Percentiles rank a stretch among this genome's conserved stretches.
These are phyloP conservation scores for Teratosphaeria pseudoeucalypti DNA, from an alignment of 2,329 filamentous ascomycete genomes.

Conservation along the genomic window DNA sequence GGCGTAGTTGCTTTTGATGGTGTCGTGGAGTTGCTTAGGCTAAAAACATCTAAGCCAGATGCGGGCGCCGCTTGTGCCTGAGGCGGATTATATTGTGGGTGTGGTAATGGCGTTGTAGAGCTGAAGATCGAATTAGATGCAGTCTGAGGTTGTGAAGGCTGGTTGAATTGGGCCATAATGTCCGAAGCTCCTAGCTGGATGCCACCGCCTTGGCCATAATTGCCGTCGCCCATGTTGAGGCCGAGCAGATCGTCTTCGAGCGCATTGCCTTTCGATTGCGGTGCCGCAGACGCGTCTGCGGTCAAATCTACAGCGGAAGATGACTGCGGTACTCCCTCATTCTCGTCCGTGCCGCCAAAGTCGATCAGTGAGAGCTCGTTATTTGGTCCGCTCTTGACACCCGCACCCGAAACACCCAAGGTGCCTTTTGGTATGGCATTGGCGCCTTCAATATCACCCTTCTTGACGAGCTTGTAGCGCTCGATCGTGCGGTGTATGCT, in stretches of 20 bases:
- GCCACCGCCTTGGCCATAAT: slow-evolving; percentile 64
- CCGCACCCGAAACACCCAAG: slow-evolving; percentile 53
- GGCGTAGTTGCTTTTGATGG: slow-evolving; percentile 41
- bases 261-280: slow-evolving; percentile 47
- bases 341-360: slow-evolving; percentile 59
- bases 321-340: slow-evolving; percentile 28
- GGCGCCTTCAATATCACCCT: slow-evolving; percentile 78
- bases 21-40: slow-evolving; percentile 29
- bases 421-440: slow-evolving; percentile 76
- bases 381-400: slow-evolving; percentile 54
- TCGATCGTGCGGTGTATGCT: slow-evolving; percentile 96
- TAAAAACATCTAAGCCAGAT: slow-evolving; percentile 49
- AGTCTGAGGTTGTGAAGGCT: slow-evolving; percentile 11
- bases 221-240: slow-evolving; percentile 64
- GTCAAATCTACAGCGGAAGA: not conserved
- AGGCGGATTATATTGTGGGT: slow-evolving; percentile 9
- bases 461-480: slow-evolving; percentile 90
- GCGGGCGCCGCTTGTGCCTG: slow-evolving; percentile 28
- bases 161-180: slow-evolving; percentile 27
- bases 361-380: slow-evolving; percentile 90
- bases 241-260: slow-evolving; percentile 87
- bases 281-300: slow-evolving; percentile 1
- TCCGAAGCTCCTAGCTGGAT: slow-evolving; percentile 59
- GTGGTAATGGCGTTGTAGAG: slow-evolving; percentile 16
- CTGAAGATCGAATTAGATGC: slow-evolving; percentile 23